Evolutionary conservation across 2,329 filamentous ascomycete genomes (phyloP).

Genomic region (Calonectria naviculata): DNA sequence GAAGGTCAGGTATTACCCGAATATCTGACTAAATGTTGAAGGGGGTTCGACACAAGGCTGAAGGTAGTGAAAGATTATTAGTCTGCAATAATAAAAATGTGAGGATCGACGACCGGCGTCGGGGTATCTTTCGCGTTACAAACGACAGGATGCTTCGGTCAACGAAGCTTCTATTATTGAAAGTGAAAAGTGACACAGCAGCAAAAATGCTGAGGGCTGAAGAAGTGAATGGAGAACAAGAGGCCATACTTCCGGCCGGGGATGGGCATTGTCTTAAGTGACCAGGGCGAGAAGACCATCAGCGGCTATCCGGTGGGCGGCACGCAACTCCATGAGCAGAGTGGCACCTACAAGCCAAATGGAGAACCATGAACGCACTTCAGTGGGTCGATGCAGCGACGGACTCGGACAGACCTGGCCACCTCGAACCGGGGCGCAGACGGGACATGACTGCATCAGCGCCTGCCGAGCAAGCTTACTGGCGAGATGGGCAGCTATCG

Average conservation of each 20-base stretch:
- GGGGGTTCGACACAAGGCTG: slow-evolving; percentile 27
- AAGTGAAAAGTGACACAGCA: slow-evolving; percentile 42
- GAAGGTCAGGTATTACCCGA: slow-evolving; percentile 46
- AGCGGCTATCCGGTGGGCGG: slow-evolving; percentile 42
- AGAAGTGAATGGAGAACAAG: slow-evolving; percentile 49
- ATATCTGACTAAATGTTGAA: slow-evolving; percentile 38
- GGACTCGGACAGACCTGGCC: slow-evolving; percentile 30
- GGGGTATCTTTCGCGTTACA: slow-evolving; percentile 34
- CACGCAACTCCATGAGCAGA: slow-evolving; percentile 34
- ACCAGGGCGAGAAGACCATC: slow-evolving; percentile 26
- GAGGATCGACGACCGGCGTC: slow-evolving; percentile 51
- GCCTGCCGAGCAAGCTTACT: slow-evolving; percentile 35
- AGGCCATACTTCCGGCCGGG: slow-evolving; percentile 43
- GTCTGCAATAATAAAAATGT: slow-evolving; percentile 30
- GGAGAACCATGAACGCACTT: slow-evolving; percentile 20
- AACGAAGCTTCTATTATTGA: slow-evolving; percentile 52
- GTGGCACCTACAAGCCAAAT: slow-evolving; percentile 32
- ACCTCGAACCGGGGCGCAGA: slow-evolving; percentile 28
- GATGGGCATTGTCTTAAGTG: slow-evolving; percentile 42
- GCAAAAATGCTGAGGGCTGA: slow-evolving; percentile 43
- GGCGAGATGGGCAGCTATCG: slow-evolving; percentile 32
- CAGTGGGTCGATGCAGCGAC: slow-evolving; percentile 38
- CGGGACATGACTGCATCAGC: slow-evolving; percentile 28
- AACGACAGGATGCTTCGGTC: slow-evolving; percentile 58
- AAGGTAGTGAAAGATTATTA: slow-evolving; percentile 31